phyloP scores from a whole-genome alignment of 768 basidiomycete species.

The Leucosporidium yakuticum region DNA sequence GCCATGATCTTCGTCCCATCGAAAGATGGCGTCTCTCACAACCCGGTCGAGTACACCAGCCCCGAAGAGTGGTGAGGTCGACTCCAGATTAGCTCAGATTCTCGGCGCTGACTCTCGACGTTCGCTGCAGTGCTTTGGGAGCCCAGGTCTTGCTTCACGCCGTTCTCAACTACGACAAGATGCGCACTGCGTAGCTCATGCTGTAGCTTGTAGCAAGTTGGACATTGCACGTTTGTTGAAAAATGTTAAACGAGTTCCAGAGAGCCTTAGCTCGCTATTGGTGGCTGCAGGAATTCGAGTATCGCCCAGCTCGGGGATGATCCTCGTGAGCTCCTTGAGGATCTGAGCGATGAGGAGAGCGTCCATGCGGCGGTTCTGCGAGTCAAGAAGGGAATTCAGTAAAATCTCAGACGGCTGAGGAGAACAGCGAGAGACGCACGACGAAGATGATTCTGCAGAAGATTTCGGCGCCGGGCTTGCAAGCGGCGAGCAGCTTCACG shows the following conservation, averaged over 20 bases:
- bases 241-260: no score
- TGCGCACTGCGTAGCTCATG: no score
- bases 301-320: neutral
- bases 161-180: conserved; percentile 8
- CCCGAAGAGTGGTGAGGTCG: conserved; percentile 12
- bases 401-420: neutral
- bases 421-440: neutral
- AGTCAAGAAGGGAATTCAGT: neutral
- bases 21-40: conserved; percentile 28
- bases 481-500: conserved; percentile 3
- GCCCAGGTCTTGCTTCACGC: conserved; percentile 9
- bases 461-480: neutral
- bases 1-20: conserved; percentile 18
- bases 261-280: no score
- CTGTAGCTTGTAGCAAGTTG: no score
- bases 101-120: neutral
- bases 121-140: neutral
- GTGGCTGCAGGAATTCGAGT: no score
- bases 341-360: conserved; percentile 10
- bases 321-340: conserved; percentile 2
- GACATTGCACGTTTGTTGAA: no score
- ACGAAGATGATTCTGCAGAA: conserved; percentile 25
- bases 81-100: no score
- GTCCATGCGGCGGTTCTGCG: conserved; percentile 13
- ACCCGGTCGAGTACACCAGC: conserved; percentile 24